A percentile compares a stretch with the other conserved stretches of the same genome.
Conservation (phyloP, 805 yeast genomes). For the Spathaspora gorwiae region DNA sequence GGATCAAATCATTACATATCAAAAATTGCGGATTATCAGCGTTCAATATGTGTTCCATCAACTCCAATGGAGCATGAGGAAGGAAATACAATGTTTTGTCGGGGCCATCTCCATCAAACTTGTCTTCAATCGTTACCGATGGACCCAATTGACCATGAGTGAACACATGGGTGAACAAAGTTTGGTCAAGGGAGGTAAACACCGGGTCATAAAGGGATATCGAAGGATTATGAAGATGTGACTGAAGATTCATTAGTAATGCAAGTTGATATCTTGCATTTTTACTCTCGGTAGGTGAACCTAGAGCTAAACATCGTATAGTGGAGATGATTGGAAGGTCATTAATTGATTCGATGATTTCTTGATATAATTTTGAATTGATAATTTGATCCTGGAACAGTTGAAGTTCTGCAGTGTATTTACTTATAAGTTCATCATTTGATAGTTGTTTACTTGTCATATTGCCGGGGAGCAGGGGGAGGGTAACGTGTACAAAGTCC, state of each 20-base stretch:
- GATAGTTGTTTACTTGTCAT: neutral
- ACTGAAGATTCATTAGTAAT: slow-evolving; percentile 38
- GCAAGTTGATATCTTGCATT: slow-evolving; percentile 68
- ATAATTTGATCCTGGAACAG: neutral
- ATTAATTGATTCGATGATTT: neutral
- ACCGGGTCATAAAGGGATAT: slow-evolving; percentile 64
- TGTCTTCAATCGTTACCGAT: slow-evolving; percentile 11
- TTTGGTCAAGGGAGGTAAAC: slow-evolving; percentile 44
- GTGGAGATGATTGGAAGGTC: neutral
- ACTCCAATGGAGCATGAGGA: slow-evolving; percentile 69
- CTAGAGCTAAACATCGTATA: slow-evolving; percentile 69
- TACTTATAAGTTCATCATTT: neutral
- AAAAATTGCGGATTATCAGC: slow-evolving; percentile 31
- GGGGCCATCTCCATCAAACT: slow-evolving; percentile 6
- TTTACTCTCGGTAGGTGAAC: slow-evolving; percentile 55
- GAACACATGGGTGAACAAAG: slow-evolving; percentile 14
- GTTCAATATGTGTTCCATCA: slow-evolving; percentile 41
- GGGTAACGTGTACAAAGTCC: no score
- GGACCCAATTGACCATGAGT: neutral
- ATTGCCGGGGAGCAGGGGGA: no score
- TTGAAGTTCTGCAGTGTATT: neutral
- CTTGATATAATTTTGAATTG: neutral
- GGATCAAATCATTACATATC: slow-evolving; percentile 49
- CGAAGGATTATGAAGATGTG: slow-evolving; percentile 14
- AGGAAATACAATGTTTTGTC: slow-evolving; percentile 47